Conservation (phyloP, 306 rosid genomes). For the Medicago lupulina region DNA sequence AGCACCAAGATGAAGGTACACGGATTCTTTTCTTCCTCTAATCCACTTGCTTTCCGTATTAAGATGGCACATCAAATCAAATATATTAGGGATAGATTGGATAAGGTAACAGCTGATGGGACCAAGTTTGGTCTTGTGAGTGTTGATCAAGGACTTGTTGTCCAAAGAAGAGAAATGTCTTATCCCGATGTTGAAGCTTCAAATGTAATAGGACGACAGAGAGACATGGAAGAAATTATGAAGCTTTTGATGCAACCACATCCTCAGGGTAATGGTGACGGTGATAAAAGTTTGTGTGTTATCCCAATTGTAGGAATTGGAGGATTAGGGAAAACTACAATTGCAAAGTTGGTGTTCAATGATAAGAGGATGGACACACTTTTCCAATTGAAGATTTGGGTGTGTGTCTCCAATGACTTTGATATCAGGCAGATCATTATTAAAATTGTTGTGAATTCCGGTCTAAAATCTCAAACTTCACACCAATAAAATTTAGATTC, state of each 20-base stretch:
- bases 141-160: background rate
- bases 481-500: too few species aligned
- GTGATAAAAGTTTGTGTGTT: background rate
- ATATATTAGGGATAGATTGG: background rate
- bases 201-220: background rate
- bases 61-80: background rate
- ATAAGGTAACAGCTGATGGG: background rate
- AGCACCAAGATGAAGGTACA: background rate
- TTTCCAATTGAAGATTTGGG: background rate
- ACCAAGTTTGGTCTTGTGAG: background rate
- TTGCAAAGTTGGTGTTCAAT: slow-evolving; percentile 13
- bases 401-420: background rate
- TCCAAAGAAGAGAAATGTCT: background rate
- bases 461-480: too few species aligned
- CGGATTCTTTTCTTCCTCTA: background rate
- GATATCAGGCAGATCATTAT: background rate
- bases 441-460: too few species aligned
- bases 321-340: slow-evolving; percentile 6
- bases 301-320: background rate
- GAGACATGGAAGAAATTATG: background rate
- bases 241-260: slow-evolving; percentile 3
- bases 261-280: background rate
- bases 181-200: background rate
- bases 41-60: background rate
- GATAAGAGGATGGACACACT: background rate